Conservation (phyloP, 2,329 filamentous ascomycete species). For the Phaeoacremonium minimum region DNA sequence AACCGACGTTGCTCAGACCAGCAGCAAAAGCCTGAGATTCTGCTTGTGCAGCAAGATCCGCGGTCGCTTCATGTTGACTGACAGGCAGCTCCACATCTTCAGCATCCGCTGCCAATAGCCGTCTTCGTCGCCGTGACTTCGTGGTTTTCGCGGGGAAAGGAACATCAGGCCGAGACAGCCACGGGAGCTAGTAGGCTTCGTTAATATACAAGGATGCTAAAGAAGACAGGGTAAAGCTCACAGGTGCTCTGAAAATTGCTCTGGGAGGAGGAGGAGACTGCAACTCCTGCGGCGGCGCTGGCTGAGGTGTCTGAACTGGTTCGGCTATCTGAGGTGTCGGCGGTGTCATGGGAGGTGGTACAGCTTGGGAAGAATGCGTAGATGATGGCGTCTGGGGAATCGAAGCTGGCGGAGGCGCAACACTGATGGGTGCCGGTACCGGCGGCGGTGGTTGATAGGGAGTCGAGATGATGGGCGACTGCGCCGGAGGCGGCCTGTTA, state of each 20-base stretch:
- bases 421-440: conserved; percentile 29
- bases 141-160: conserved; percentile 42
- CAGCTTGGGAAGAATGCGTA: conserved; percentile 37
- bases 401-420: conserved; percentile 33
- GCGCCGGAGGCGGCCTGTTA: conserved; percentile 43
- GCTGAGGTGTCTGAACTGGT: conserved; percentile 1
- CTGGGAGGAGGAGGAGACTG: conserved; percentile 5
- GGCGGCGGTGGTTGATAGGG: conserved; percentile 51
- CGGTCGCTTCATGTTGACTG: conserved; percentile 28
- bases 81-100: conserved; percentile 36
- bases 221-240: too few species aligned
- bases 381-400: conserved; percentile 50
- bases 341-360: conserved; percentile 36
- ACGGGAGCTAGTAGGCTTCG: conserved; percentile 47
- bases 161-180: conserved; percentile 47
- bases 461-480: conserved; percentile 42
- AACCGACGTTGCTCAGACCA: background rate
- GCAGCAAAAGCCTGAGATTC: conserved; percentile 7
- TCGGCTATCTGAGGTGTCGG: conserved; percentile 35
- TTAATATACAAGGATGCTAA: too few species aligned
- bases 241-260: conserved; percentile 42
- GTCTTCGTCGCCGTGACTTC: conserved; percentile 37
- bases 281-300: conserved; percentile 2
- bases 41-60: conserved; percentile 15
- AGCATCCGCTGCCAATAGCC: conserved; percentile 26